phyloP scores from a whole-genome alignment of 1,284 basidiomycete genomes.

The Ceratobasidium papillatum region DNA sequence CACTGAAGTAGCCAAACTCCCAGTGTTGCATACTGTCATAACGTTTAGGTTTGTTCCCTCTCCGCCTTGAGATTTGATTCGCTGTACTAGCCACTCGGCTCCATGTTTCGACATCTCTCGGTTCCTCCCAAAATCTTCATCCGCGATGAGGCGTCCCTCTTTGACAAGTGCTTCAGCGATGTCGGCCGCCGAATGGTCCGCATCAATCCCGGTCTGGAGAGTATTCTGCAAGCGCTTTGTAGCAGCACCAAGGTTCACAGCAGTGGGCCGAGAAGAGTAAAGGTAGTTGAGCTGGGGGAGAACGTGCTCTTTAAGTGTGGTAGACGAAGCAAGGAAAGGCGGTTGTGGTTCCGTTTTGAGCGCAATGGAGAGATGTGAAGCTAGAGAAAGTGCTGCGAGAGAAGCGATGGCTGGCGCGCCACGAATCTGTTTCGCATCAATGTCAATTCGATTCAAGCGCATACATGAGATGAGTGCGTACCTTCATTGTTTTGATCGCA shows the following conservation, averaged over 20 bases:
- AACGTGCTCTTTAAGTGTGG: conserved; percentile 62
- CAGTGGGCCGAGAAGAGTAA: conserved; percentile 88
- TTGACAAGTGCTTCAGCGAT: conserved; percentile 68
- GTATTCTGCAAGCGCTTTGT: conserved; percentile 71
- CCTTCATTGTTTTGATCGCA: conserved; percentile 94
- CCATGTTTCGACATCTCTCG: conserved; percentile 82
- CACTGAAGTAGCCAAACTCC: conserved; percentile 89
- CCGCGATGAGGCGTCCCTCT: conserved; percentile 72
- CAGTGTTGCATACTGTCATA: conserved; percentile 95
- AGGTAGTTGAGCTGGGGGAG: conserved; percentile 72
- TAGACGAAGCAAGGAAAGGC: conserved; percentile 60
- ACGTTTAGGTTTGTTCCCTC: conserved; percentile 70
- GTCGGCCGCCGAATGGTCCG: conserved; percentile 56
- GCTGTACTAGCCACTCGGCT: conserved; percentile 80
- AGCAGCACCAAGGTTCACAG: conserved; percentile 89
- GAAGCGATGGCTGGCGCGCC: conserved; percentile 95
- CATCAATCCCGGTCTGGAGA: conserved; percentile 51
- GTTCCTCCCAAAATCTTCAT: conserved; percentile 87
- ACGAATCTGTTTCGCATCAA: conserved; percentile 66
- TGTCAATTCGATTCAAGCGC: not conserved
- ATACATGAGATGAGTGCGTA: conserved; percentile 48
- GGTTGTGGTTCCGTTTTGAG: conserved; percentile 58
- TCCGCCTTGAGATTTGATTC: conserved; percentile 56
- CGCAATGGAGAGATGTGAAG: conserved; percentile 65
- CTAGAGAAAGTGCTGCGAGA: conserved; percentile 81